Evolutionary conservation across 2,329 filamentous ascomycete genomes (phyloP), one percentile per base, ranked within the genome.

Genomic region (Neonectria punicea): DNA sequence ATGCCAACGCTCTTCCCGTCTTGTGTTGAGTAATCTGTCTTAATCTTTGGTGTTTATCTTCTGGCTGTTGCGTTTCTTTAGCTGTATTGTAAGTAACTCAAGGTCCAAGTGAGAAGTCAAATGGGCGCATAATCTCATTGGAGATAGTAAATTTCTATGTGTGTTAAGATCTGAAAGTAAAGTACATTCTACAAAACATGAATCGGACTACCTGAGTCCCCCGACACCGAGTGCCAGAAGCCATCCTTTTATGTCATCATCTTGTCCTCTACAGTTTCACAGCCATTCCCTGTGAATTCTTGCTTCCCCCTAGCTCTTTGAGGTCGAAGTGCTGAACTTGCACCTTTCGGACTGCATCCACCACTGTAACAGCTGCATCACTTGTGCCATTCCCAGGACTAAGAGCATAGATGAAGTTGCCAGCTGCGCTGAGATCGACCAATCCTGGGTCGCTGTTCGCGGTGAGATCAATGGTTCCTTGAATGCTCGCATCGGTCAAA

Each of bases 331-430:
- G 75, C 67, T 82, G 80, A 0, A 81, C 71, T 53, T 58, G 53
- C 70, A 64, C 56, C 67, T 73, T 49, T 73, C 71, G 7, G 68
- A 68, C 1, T 4, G 74, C 77, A 67, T 83, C 75, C 2, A 84
- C 68, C 0, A 84, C 82, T 0, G 74, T 73, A 2, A 84, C 71
- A 0, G 79, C 76, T 0, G 82, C 74, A 1, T 74, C 58, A 0
- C 74, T 77, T 0, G 76, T 81, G 0, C 83, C 85, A 61, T 87
- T 86, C 0, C 86, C 86, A 0, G 86, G 85, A 3, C 81, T 80
- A 4, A 91, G 74, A 0, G 85, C 87, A 72, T 90, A 91, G 0
- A 91, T 61, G 65, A 88, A 87, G 30, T 78, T 76, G 0, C 89
- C 88, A 0, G 80, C 80, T 0, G 84, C 82, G 9, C 71, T 74